Conservation (phyloP, 495 filamentous ascomycete genomes). For the Daldinia grandis region DNA sequence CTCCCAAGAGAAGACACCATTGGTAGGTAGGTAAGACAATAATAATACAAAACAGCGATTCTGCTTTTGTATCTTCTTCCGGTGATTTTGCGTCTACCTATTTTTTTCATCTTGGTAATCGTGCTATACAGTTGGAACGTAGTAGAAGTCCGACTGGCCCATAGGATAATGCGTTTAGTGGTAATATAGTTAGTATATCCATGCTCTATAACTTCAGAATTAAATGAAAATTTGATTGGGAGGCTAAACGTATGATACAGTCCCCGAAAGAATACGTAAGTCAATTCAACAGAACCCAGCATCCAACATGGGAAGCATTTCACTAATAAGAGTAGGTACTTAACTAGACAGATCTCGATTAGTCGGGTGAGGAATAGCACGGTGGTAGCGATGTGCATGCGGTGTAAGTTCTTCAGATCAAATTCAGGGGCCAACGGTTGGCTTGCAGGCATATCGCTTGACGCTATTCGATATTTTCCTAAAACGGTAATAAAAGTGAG, state of each 20-base stretch:
- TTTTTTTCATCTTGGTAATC: neutral
- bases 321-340: neutral
- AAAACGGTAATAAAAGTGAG: neutral
- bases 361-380: neutral
- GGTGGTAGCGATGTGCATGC: neutral
- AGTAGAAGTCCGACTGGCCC: neutral
- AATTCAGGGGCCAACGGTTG: neutral
- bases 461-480: neutral
- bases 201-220: neutral
- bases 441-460: neutral
- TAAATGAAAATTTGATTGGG: neutral
- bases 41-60: conserved; percentile 1
- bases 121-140: neutral
- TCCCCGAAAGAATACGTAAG: neutral
- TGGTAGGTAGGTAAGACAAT: neutral
- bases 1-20: neutral
- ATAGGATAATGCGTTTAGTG: neutral
- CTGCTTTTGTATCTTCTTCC: neutral
- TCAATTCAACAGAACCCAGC: neutral
- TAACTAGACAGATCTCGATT: neutral
- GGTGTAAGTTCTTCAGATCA: neutral
- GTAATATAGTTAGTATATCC: neutral
- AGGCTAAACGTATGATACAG: neutral
- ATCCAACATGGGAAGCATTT: neutral
- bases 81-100: neutral